Percentiles rank a stretch among this genome's conserved stretches.
Conservation (phyloP, 352 stramenopile species). For the Poterioochromonas sp. region DNA sequence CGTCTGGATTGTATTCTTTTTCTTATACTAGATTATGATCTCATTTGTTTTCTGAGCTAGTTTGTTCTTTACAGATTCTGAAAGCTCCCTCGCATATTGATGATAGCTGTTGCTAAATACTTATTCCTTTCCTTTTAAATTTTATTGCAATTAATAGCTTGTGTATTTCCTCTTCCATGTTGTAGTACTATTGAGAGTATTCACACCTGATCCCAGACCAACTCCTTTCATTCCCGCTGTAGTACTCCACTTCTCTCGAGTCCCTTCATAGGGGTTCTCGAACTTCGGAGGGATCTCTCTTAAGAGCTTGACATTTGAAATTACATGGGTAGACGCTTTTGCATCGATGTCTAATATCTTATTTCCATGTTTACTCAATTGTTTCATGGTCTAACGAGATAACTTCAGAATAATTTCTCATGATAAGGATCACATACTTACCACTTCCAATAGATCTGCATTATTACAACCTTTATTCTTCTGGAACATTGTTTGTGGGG, state of each 20-base stretch:
- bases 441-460: slow-evolving; percentile 11
- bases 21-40: too few species aligned
- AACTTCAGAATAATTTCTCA: neutral
- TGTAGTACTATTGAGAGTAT: neutral
- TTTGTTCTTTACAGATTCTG: too few species aligned
- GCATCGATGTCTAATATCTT: slow-evolving; percentile 1
- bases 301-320: neutral
- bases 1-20: too few species aligned
- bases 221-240: neutral
- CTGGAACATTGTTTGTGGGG: slow-evolving; percentile 17
- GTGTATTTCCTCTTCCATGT: slow-evolving; percentile 28
- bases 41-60: too few species aligned
- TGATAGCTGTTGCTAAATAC: too few species aligned
- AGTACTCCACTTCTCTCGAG: neutral
- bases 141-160: neutral
- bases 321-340: neutral
- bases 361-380: slow-evolving; percentile 10
- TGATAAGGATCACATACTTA: neutral
- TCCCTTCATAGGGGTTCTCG: neutral
- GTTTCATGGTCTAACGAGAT: neutral
- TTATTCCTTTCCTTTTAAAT: too few species aligned
- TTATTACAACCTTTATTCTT: neutral
- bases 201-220: neutral
- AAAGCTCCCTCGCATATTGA: too few species aligned
- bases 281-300: neutral